Evolutionary conservation across 768 basidiomycete species (phyloP).

Genomic region (Scleroderma bovista): DNA sequence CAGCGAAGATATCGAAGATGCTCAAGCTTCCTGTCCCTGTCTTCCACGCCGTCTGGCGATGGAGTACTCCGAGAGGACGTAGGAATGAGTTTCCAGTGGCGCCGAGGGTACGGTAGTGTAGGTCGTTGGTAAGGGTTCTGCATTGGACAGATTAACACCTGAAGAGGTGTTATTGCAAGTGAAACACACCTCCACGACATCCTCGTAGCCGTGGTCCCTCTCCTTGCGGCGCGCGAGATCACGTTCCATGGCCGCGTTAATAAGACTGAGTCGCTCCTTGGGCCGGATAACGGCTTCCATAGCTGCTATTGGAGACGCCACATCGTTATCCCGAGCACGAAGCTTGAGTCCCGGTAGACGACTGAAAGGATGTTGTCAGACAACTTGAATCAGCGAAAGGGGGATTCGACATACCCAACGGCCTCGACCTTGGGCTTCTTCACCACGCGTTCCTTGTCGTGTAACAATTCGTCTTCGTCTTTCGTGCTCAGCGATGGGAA

Average conservation of each 20-base stretch:
- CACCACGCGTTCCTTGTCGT: constrained; percentile 62
- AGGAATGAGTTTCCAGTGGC: constrained; percentile 61
- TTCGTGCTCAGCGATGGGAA: constrained; percentile 55
- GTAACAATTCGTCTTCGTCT: constrained; percentile 65
- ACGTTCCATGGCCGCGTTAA: constrained; percentile 55
- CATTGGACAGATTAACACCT: constrained; percentile 6
- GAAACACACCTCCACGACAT: constrained; percentile 67
- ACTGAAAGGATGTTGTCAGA: constrained; percentile 18
- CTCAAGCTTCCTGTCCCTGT: constrained; percentile 18
- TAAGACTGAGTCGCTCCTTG: constrained; percentile 56
- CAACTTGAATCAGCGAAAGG: not conserved
- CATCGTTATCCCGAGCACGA: constrained; percentile 41
- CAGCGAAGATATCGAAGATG: constrained; percentile 46
- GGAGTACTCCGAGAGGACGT: constrained; percentile 32
- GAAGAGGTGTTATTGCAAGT: not conserved
- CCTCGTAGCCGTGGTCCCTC: constrained; percentile 79
- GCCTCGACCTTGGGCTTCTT: constrained; percentile 49
- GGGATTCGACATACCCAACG: constrained; percentile 8
- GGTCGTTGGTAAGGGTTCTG: constrained; percentile 71
- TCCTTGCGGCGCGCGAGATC: constrained; percentile 61
- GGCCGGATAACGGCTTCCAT: constrained; percentile 53
- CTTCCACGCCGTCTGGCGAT: constrained; percentile 18
- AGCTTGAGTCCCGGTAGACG: constrained; percentile 51
- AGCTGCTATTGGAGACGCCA: constrained; percentile 32
- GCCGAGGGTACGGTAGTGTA: constrained; percentile 50